Percentiles rank a stretch among this genome's conserved stretches.
These are phyloP conservation scores for Hura crepitans DNA, from an alignment of 441 rosid genomes.

Conservation along the genomic window DNA sequence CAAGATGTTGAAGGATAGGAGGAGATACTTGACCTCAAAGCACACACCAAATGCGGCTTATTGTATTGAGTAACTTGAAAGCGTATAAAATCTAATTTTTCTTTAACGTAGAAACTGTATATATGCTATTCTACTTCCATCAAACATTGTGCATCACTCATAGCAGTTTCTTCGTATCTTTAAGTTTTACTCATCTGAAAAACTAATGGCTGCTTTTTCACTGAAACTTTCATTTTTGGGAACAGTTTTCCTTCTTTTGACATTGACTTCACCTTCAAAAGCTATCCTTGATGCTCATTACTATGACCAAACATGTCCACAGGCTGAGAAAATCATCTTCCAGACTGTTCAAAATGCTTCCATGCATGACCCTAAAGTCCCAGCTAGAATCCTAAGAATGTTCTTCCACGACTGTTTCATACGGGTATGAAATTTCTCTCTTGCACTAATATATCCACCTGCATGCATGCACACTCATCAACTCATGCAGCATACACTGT, in stretches of 20 bases:
- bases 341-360: slow-evolving; percentile 53
- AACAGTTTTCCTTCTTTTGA: slow-evolving; percentile 22
- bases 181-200: neutral
- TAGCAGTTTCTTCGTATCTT: neutral
- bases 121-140: slow-evolving; percentile 11
- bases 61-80: slow-evolving; percentile 56
- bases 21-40: slow-evolving; percentile 39
- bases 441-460: neutral
- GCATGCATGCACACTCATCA: neutral
- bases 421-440: slow-evolving; percentile 40
- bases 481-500: neutral
- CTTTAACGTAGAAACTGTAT: slow-evolving; percentile 12
- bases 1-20: slow-evolving; percentile 4
- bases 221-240: slow-evolving; percentile 16
- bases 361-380: slow-evolving; percentile 60
- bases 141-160: slow-evolving; percentile 18
- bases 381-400: slow-evolving; percentile 77
- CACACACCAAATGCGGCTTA: slow-evolving; percentile 21
- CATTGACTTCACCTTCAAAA: slow-evolving; percentile 25
- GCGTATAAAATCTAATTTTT: slow-evolving; percentile 26
- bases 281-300: slow-evolving; percentile 47
- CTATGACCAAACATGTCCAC: slow-evolving; percentile 64
- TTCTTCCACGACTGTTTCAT: slow-evolving; percentile 89
- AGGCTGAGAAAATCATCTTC: slow-evolving; percentile 55
- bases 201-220: slow-evolving; percentile 35